Evolutionary conservation across 306 rosid genomes (phyloP).

Genomic region (Prunus mongolica): DNA sequence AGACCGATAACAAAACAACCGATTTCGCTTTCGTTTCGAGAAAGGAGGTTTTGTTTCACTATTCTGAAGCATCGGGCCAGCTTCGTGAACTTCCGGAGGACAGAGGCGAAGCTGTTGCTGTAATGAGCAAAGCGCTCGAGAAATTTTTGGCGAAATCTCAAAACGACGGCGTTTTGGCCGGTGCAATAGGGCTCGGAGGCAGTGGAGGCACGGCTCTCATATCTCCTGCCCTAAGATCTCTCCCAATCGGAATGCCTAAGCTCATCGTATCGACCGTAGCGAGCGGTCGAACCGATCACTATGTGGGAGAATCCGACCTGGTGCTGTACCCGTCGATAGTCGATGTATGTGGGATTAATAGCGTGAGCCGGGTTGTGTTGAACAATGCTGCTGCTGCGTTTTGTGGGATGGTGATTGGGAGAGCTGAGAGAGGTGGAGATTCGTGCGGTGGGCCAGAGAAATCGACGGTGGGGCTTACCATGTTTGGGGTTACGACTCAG

Average conservation of each 20-base stretch:
- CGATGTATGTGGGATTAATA: constrained; percentile 75
- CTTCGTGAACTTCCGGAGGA: constrained; percentile 41
- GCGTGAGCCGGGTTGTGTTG: constrained; percentile 65
- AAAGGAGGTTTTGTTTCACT: constrained; percentile 47
- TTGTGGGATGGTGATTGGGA: constrained; percentile 82
- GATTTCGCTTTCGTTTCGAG: constrained; percentile 61
- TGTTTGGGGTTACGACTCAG: constrained; percentile 90
- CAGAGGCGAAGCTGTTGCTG: constrained; percentile 64
- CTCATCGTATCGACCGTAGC: constrained; percentile 84
- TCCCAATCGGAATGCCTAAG: constrained; percentile 82
- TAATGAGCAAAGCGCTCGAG: constrained; percentile 69
- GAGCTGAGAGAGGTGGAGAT: constrained; percentile 40
- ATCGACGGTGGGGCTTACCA: constrained; percentile 70
- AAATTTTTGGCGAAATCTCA: constrained; percentile 44
- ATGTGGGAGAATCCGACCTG: constrained; percentile 73
- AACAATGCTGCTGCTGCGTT: constrained; percentile 83
- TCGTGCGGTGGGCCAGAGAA: constrained; percentile 32
- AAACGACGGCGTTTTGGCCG: constrained; percentile 44
- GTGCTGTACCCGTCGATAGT: constrained; percentile 72
- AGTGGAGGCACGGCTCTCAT: constrained; percentile 84
- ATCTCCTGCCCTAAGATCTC: constrained; percentile 57
- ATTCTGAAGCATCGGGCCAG: constrained; percentile 19
- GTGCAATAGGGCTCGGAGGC: constrained; percentile 79
- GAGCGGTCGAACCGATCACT: constrained; percentile 82
- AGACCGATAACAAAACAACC: constrained; percentile 26